Base-by-base conservation (phyloP, 495 filamentous ascomycete species). In the Letharia lupina region DNA sequence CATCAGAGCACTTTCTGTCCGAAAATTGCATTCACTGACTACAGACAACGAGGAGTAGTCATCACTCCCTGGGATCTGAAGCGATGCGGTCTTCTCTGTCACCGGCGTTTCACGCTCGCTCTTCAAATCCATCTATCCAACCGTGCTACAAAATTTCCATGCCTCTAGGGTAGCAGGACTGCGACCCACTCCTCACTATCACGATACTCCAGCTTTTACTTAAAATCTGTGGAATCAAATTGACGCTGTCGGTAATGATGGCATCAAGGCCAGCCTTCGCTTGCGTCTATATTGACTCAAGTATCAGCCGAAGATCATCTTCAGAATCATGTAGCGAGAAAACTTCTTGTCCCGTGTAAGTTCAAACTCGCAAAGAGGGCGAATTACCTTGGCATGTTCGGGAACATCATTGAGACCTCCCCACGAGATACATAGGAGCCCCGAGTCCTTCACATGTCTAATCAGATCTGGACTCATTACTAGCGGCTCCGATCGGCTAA, bases 401-500 rank as follows among this genome's bases (percentile, higher is more conserved):
- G 47, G 47, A 10, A 23, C 47, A 23, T 50, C 47, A 23, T 28
- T 50, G 2, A 50, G 18, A 10, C 47, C 47, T 18, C 47, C 47
- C 47, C 47, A 50, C 7, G 47, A 50, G 0, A n/a, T 11, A 50
- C 47, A 50, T 10, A 50, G 7, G 8, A 50, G 47, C 4, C 47
- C 47, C 4, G 47, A 18, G 9, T 50, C 47, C 47, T 50, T 50
- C 6, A 50, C 47, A 50, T 50, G 28, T 50, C 11, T 18, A n/a
- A 50, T 50, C 7, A 50, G n/a, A 2, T n/a, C 3, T 10, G 47
- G 47, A 28, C n/a, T 50, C 47, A 23, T 4, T 63, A 42, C 45
- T 31, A 80, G 60, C 54, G 74, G 68, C 60, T 79, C 75, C 4
- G 72, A 74, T 13, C 70, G 69, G 23, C 73, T 70, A 47, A 78